Conservation (phyloP, 139 green algal species). For the Deuterostichococcus epilithicus region DNA sequence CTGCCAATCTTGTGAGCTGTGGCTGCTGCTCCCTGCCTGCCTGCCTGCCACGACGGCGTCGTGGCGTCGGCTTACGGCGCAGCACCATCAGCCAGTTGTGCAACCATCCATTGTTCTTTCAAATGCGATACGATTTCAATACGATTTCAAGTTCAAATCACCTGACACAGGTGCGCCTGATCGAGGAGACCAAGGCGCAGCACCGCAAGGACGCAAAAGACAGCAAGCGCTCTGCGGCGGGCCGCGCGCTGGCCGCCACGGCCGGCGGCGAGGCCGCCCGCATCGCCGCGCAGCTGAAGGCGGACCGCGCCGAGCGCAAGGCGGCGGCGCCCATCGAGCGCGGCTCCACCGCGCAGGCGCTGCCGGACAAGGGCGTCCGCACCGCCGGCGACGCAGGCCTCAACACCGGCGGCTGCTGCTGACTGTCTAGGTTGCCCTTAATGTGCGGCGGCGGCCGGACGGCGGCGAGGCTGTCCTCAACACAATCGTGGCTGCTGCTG, state of each 20-base stretch:
- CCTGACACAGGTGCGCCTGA: slow-evolving; percentile 27
- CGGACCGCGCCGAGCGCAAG: slow-evolving; percentile 28
- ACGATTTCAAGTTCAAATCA: no score
- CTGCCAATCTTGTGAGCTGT: no score
- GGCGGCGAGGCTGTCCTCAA: no score
- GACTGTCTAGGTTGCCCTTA: no score
- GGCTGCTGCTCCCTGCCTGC: no score
- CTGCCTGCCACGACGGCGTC: no score
- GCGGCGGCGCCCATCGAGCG: not conserved
- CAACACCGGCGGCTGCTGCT: slow-evolving; percentile 8
- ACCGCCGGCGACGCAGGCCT: slow-evolving; percentile 18
- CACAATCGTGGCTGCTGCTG: no score
- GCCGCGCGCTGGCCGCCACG: not conserved
- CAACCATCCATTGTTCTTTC: no score
- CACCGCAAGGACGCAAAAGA: slow-evolving; percentile 1
- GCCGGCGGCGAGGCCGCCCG: slow-evolving; percentile 4
- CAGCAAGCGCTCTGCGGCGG: slow-evolving; percentile 3
- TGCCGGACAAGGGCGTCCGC: slow-evolving; percentile 7
- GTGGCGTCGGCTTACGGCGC: no score
- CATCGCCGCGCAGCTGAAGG: slow-evolving; percentile 22
- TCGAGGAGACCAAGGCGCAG: slow-evolving; percentile 37
- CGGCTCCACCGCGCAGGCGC: slow-evolving; percentile 8
- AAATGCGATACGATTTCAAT: no score
- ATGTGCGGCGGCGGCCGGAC: no score
- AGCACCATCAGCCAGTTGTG: no score